These are phyloP conservation scores for Clavulina sp. DNA, from an alignment of 768 basidiomycete species.

Conservation along the genomic window DNA sequence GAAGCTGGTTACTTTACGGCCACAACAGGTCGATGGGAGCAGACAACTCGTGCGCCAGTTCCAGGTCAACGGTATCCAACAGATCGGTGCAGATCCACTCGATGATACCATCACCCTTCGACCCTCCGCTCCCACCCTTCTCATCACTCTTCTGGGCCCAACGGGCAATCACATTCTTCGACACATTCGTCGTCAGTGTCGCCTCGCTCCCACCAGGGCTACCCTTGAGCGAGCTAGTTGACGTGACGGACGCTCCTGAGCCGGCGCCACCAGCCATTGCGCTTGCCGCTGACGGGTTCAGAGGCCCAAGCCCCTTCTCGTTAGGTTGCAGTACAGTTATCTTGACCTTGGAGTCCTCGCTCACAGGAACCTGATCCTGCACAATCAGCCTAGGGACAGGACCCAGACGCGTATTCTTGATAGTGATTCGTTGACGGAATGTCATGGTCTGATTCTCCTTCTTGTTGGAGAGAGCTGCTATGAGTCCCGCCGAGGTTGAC, in stretches of 20 bases:
- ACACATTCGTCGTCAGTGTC: conserved; percentile 28
- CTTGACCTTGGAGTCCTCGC: conserved; percentile 17
- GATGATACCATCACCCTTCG: conserved; percentile 27
- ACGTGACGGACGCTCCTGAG: not conserved
- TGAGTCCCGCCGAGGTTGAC: conserved; percentile 1
- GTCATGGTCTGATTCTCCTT: conserved; percentile 7
- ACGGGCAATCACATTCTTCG: conserved; percentile 25
- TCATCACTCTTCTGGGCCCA: conserved; percentile 15
- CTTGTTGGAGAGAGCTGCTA: conserved; percentile 5
- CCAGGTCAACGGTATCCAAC: conserved; percentile 27
- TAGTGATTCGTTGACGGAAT: conserved; percentile 7
- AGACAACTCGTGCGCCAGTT: conserved; percentile 37
- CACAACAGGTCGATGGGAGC: conserved; percentile 21
- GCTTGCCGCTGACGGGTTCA: not conserved
- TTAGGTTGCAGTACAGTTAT: conserved; percentile 18
- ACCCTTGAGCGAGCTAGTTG: no score
- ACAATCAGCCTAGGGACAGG: not conserved
- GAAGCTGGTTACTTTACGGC: no score
- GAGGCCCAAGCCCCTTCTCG: conserved; percentile 4
- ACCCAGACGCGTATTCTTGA: conserved; percentile 9
- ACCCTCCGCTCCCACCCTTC: not conserved
- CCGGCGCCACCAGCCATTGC: not conserved
- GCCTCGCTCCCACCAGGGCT: no score
- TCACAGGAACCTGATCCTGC: conserved; percentile 10
- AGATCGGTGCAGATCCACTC: conserved; percentile 34